phyloP scores from a whole-genome alignment of 495 filamentous ascomycete genomes.

The Penicillium argentinense region DNA sequence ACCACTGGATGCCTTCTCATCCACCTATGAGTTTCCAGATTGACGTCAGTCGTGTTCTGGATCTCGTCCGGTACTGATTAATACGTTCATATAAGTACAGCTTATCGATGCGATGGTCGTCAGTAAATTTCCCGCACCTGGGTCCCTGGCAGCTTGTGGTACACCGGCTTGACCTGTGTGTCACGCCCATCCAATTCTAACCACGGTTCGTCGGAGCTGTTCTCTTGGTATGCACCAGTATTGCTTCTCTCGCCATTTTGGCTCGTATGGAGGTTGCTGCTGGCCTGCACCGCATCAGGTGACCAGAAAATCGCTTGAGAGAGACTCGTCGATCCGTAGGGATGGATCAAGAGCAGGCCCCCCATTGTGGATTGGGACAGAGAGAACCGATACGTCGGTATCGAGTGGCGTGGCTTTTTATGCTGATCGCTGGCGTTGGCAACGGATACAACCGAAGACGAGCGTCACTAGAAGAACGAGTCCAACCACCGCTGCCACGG shows the following conservation, averaged over 20 bases:
- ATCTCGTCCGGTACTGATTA: no score
- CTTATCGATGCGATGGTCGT: no score
- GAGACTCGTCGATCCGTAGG: neutral
- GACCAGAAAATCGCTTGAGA: slow-evolving; percentile 12
- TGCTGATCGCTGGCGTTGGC: slow-evolving; percentile 17
- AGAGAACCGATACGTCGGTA: slow-evolving; percentile 14
- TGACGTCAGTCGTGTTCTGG: no score
- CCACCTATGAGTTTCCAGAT: no score
- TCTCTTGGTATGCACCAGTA: slow-evolving; percentile 4
- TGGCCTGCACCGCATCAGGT: slow-evolving; percentile 11
- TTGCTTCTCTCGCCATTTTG: slow-evolving; percentile 11
- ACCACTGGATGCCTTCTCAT: no score
- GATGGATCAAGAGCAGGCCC: slow-evolving; percentile 6
- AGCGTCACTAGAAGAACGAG: slow-evolving; percentile 14
- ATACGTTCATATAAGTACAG: no score
- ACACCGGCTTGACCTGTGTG: slow-evolving; percentile 18
- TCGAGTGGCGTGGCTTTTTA: slow-evolving; percentile 12
- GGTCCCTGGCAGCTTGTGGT: slow-evolving; percentile 11
- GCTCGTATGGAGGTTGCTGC: slow-evolving; percentile 1
- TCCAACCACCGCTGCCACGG: slow-evolving; percentile 19
- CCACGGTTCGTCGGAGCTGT: slow-evolving; percentile 13
- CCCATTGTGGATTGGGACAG: slow-evolving; percentile 16
- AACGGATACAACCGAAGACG: slow-evolving; percentile 16
- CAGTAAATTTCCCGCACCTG: neutral
- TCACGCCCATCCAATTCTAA: slow-evolving; percentile 11